Percentiles rank a stretch among this genome's conserved stretches.
Conservation (phyloP, 2,329 filamentous ascomycete genomes). For the Xylaria multiplex region DNA sequence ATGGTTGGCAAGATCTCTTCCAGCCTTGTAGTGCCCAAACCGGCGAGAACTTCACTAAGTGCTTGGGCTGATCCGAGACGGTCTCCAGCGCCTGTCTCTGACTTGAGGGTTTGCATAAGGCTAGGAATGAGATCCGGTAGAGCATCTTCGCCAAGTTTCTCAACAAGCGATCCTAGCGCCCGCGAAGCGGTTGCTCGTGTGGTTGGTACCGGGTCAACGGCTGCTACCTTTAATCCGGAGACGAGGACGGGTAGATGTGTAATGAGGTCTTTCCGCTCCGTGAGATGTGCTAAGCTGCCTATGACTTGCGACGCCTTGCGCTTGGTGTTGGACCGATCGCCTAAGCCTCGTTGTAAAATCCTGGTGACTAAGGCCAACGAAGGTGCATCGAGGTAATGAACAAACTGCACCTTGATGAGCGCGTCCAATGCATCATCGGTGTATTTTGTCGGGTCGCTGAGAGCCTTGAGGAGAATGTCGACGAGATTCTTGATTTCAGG, state of each 20-base stretch:
- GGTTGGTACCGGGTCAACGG: conserved; percentile 95
- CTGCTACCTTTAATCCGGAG: conserved; percentile 85
- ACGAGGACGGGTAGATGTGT: conserved; percentile 92
- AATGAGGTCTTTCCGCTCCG: conserved; percentile 92
- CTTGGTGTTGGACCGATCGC: conserved; percentile 93
- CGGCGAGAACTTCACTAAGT: conserved; percentile 93
- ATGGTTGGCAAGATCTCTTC: conserved; percentile 98
- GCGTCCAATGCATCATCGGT: conserved; percentile 94
- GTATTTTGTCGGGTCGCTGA: conserved; percentile 97
- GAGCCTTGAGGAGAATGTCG: conserved; percentile 89
- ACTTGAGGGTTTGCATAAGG: conserved; percentile 97
- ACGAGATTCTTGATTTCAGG: conserved; percentile 96
- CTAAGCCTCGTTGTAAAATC: conserved; percentile 91
- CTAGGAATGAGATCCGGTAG: conserved; percentile 96
- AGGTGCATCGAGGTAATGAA: conserved; percentile 97
- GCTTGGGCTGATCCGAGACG: conserved; percentile 96
- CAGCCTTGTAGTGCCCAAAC: conserved; percentile 87
- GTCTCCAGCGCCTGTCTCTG: conserved; percentile 95
- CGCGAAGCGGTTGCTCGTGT: conserved; percentile 96
- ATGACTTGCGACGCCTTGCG: conserved; percentile 97
- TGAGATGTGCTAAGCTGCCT: conserved; percentile 95
- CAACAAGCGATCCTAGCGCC: conserved; percentile 93
- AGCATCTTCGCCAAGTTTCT: conserved; percentile 97
- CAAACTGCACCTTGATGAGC: conserved; percentile 97
- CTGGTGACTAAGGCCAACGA: conserved; percentile 94